Base-by-base conservation (phyloP, 371 early-diverging fungal genomes). In the Actinomortierella ambigua region DNA sequence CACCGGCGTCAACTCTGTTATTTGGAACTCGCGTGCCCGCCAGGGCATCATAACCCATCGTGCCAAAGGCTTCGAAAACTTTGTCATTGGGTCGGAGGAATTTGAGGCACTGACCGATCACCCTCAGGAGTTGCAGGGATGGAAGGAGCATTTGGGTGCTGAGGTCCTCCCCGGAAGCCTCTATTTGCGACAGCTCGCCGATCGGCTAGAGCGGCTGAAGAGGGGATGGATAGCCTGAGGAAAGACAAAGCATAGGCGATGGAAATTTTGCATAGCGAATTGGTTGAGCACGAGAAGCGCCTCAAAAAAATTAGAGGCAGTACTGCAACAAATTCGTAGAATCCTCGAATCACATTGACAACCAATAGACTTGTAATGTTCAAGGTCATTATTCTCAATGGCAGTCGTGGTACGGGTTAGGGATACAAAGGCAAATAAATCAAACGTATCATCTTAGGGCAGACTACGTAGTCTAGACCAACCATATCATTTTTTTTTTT, bases 21-120 rank as follows among this genome's bases (percentile, higher is more conserved):
- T 83, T 3, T 83, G 83, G 83, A 83, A 83, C 51, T 79, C 81
- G 5, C 66, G 79, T 13, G 79, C 81, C 4, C 75, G 80, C 50
- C 62, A 66, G 39, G 83, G 83, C 2, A 75, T 83, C 53, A 48
- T 83, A 34, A 77, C 79, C 2, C 83, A 83, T 53, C 56, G 77
- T 2, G 68, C 83, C 1, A 69, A 59, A 1, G 61, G 79, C 2
- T 73, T 66, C 34, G 77, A 83, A 49, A 83, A 83, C 58, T 83
- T 83, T 59, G 62, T 79, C 7, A 77, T 80, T 71, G 77, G 75
- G 50, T 65, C 48, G 5, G 75, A 75, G 56, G 59, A 53, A 3
- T 57, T 55, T 44, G 69, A 64, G 39, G 80, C 67, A 9, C 65
- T 76, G 46, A n/a, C n/a, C 34, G 68, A 79, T 22, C 75, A 79